Base-by-base conservation (phyloP, 169 alveolate genomes). In the Plasmodium fragile region DNA sequence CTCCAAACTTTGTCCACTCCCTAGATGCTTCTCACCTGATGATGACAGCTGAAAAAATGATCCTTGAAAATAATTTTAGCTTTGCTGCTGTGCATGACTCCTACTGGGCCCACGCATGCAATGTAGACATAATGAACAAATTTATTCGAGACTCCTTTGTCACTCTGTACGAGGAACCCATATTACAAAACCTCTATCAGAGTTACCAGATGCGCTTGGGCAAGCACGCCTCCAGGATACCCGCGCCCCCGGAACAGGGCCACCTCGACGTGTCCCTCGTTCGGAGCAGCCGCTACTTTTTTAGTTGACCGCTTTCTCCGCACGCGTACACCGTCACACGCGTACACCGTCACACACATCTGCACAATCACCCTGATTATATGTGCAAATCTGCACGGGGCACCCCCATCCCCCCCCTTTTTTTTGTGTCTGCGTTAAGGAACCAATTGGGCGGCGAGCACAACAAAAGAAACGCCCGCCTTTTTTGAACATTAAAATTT, bases 11-110 rank as follows among this genome's bases (percentile, higher is more conserved):
- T 94, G 98, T 99, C 28, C 99, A 99, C 93, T 97, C 99, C 3
- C 95, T 99, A 28, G 99, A 99, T 93, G 99, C 99, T 4, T 97
- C 99, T 28, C 99, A 99, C 94, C 95, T 99, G 93, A 98, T 99
- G 99, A 96, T 97, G 79, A 98, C 99, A 16, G 99, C 99, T 0
- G 83, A 96, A 89, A 96, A 95, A 90, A 96, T 99, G 96, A 65
- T 95, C 5, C 93, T 96, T 28, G 41, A 93, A 55, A 95, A 94
- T 65, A 72, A 82, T 45, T 55, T 97, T n/a, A 96, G 96, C 73
- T 98, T 99, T 95, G 99, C 99, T 36, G 99, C 99, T 25, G 99
- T 99, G 4, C 99, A 99, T 94, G 99, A 99, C 95, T 97, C 99
- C 69, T 99, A 96, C 95, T 98, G 99, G 99, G 95, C 99, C 13